Evolutionary conservation across 208 protist genomes (phyloP).

Genomic region (Phytomonas francai): DNA sequence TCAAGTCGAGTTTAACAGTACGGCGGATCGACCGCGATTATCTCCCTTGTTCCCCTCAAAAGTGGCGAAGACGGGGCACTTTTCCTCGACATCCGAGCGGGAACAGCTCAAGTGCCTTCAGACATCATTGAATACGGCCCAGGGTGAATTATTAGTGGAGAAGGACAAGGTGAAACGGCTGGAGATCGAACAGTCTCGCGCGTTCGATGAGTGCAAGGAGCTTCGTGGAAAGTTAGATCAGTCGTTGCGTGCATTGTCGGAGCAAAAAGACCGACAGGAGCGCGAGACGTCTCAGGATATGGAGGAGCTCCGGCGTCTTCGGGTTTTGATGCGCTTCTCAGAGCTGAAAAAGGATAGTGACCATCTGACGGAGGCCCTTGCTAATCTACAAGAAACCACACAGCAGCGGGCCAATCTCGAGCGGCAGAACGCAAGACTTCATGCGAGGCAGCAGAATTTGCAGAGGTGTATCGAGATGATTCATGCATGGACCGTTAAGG

Average conservation of each 20-base stretch:
- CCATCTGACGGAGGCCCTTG: slow-evolving; percentile 15
- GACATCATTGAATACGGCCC: not conserved
- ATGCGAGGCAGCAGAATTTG: not conserved
- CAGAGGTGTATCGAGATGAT: not conserved
- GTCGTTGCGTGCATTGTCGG: not conserved
- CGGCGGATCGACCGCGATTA: not conserved
- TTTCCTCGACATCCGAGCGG: not conserved
- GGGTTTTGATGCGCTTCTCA: slow-evolving; percentile 65
- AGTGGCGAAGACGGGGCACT: not conserved
- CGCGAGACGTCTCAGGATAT: not conserved
- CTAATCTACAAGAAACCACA: slow-evolving; percentile 11
- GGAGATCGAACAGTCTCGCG: not conserved
- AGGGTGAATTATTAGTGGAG: not conserved
- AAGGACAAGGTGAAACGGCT: not conserved
- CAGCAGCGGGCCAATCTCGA: slow-evolving; percentile 7
- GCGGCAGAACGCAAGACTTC: slow-evolving; percentile 3
- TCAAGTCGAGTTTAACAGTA: not conserved
- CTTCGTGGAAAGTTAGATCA: not conserved
- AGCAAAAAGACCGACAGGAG: not conserved
- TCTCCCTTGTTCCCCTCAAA: not conserved
- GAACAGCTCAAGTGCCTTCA: not conserved
- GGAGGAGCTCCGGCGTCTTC: slow-evolving; percentile 45
- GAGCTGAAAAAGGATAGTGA: slow-evolving; percentile 72
- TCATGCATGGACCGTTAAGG: not conserved
- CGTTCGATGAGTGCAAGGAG: not conserved